phyloP scores from a whole-genome alignment of 495 filamentous ascomycete genomes.

The Daldinia grandis region DNA sequence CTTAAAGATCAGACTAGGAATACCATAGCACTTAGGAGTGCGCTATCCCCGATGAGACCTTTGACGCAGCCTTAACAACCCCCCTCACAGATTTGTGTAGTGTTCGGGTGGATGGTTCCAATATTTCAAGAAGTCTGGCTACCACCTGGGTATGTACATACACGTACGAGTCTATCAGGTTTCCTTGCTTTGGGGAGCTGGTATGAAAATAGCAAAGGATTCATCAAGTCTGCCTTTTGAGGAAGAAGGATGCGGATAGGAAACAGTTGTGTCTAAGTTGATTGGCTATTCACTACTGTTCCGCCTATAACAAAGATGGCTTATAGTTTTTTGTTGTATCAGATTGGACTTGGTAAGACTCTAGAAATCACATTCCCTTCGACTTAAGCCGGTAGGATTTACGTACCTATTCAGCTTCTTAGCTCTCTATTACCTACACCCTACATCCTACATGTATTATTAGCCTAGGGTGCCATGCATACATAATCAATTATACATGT shows the following conservation, averaged over 20 bases:
- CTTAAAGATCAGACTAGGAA: constrained; percentile 6
- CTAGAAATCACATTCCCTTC: constrained; percentile 2
- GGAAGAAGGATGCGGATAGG: constrained; percentile 34
- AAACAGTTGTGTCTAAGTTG: neutral
- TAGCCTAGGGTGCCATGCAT: neutral
- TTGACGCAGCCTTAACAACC: constrained; percentile 19
- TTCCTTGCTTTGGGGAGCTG: constrained; percentile 3
- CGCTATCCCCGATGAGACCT: constrained; percentile 19
- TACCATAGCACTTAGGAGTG: constrained; percentile 1
- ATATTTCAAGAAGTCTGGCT: constrained; percentile 20
- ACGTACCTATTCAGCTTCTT: neutral
- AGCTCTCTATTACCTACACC: neutral
- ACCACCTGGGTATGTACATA: constrained; percentile 1
- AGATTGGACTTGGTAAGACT: neutral
- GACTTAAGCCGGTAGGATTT: neutral
- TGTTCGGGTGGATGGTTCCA: constrained; percentile 23
- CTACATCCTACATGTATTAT: constrained; percentile 4
- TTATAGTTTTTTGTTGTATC: constrained; percentile 1
- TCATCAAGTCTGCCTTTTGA: constrained; percentile 18
- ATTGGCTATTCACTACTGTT: constrained; percentile 21
- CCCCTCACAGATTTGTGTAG: constrained; percentile 7
- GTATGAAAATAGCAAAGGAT: constrained; percentile 31
- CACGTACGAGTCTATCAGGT: constrained; percentile 12
- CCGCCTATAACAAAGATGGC: constrained; percentile 10
- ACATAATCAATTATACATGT: constrained; percentile 2